A percentile compares a stretch with the other conserved stretches of the same genome.
phyloP scores from a whole-genome alignment of 2,329 filamentous ascomycete genomes.

The Cryphonectria parasitica region DNA sequence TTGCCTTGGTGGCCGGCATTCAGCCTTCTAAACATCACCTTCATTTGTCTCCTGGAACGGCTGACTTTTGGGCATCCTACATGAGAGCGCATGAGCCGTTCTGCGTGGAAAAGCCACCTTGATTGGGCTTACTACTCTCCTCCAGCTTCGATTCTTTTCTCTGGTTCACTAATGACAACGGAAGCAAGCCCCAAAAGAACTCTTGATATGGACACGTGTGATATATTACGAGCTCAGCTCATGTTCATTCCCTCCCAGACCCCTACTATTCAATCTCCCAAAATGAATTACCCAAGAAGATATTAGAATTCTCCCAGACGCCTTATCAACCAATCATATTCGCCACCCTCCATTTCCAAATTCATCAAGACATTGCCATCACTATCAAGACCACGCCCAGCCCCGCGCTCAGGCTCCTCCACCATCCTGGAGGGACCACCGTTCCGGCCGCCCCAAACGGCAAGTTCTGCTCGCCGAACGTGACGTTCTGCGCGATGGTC shows the following conservation, averaged over 20 bases:
- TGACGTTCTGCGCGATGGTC: conserved; percentile 70
- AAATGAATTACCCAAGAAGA: neutral
- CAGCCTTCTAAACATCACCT: too few species aligned
- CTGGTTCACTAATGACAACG: neutral
- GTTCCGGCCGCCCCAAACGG: conserved; percentile 47
- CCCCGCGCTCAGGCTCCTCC: conserved; percentile 26
- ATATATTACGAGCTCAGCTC: neutral
- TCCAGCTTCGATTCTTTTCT: too few species aligned
- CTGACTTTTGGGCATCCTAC: too few species aligned
- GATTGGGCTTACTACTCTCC: too few species aligned
- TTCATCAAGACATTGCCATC: conserved; percentile 13
- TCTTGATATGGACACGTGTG: neutral
- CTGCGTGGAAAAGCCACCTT: too few species aligned
- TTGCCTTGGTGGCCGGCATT: too few species aligned
- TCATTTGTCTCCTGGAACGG: too few species aligned
- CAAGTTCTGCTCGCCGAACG: conserved; percentile 67
- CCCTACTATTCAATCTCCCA: neutral
- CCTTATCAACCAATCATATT: neutral
- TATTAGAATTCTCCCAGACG: neutral
- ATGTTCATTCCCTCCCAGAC: neutral
- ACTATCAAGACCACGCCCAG: conserved; percentile 21
- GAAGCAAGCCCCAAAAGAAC: neutral
- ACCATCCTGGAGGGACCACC: conserved; percentile 31
- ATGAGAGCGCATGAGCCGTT: too few species aligned
- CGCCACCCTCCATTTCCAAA: neutral